A percentile compares a stretch with the other conserved stretches of the same genome.
Evolutionary conservation across 1,284 basidiomycete genomes (phyloP).

Genomic region (Puccinia brachypodii): DNA sequence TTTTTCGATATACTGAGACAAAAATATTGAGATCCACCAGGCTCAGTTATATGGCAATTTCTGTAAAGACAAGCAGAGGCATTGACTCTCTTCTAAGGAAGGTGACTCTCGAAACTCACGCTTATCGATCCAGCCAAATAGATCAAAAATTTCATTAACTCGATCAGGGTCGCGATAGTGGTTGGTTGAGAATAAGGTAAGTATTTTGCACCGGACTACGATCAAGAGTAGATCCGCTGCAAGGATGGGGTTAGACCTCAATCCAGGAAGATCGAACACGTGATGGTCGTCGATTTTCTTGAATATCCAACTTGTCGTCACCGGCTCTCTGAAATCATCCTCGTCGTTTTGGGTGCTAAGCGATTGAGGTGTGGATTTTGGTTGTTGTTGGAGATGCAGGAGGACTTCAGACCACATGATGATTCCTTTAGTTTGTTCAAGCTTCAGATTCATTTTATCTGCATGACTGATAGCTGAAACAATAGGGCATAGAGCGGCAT

Average conservation of each 20-base stretch:
- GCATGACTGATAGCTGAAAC: constrained; percentile 24
- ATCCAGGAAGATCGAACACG: constrained; percentile 21
- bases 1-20: not conserved
- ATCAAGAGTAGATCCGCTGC: not conserved
- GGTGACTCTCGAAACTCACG: not conserved
- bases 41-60: too few species aligned
- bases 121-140: not conserved
- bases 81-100: not conserved
- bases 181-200: not conserved
- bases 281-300: not conserved
- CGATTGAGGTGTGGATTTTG: not conserved
- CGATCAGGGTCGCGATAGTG: not conserved
- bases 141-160: constrained; percentile 13
- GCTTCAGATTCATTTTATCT: constrained; percentile 34
- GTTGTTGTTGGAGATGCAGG: constrained; percentile 13
- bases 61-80: not conserved
- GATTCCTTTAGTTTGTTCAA: constrained; percentile 31
- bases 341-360: not conserved
- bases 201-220: constrained; percentile 2
- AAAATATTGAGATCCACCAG: too few species aligned
- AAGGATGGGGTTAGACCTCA: not conserved
- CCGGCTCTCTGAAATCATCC: not conserved
- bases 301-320: constrained; percentile 1
- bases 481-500: constrained; percentile 28
- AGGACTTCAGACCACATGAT: constrained; percentile 26